Evolutionary conservation across 2,329 filamentous ascomycete species (phyloP).

Genomic region (Clarireedia homoeocarpa): DNA sequence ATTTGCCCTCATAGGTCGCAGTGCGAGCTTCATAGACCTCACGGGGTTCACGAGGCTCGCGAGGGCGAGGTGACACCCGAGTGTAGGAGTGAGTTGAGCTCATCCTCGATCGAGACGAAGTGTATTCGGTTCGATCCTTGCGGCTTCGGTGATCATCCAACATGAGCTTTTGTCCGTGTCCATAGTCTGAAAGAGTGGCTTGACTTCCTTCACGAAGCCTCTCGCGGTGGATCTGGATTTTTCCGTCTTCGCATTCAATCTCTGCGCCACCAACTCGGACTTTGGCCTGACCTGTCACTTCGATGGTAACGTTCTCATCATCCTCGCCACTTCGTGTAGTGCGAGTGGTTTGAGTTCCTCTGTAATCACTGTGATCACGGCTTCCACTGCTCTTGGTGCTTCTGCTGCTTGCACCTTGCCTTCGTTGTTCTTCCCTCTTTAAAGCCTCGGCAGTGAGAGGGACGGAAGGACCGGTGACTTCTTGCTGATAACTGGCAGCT

Average conservation of each 20-base stretch:
- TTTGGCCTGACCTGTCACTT: conserved; percentile 47
- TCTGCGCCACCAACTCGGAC: conserved; percentile 49
- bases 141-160: conserved; percentile 24
- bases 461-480: conserved; percentile 37
- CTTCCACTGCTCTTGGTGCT: conserved; percentile 53
- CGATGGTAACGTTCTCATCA: conserved; percentile 55
- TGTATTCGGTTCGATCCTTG: conserved; percentile 12
- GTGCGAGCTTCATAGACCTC: conserved; percentile 3
- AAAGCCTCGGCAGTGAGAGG: conserved; percentile 50
- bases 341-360: conserved; percentile 52
- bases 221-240: conserved; percentile 46
- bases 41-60: conserved; percentile 6
- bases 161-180: conserved; percentile 7
- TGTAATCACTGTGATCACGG: conserved; percentile 56
- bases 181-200: conserved; percentile 35
- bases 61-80: conserved; percentile 14
- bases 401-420: conserved; percentile 37
- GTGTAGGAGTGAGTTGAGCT: conserved; percentile 21
- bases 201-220: conserved; percentile 41
- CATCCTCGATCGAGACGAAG: conserved; percentile 13
- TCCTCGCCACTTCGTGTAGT: conserved; percentile 40
- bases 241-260: conserved; percentile 50
- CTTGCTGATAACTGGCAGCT: conserved; percentile 46
- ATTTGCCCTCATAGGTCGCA: neutral
- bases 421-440: conserved; percentile 34